Percentiles rank a stretch among this genome's conserved stretches.
Evolutionary conservation across 1,139 yeast genomes (phyloP).

Genomic region (Geotrichum restrictum): DNA sequence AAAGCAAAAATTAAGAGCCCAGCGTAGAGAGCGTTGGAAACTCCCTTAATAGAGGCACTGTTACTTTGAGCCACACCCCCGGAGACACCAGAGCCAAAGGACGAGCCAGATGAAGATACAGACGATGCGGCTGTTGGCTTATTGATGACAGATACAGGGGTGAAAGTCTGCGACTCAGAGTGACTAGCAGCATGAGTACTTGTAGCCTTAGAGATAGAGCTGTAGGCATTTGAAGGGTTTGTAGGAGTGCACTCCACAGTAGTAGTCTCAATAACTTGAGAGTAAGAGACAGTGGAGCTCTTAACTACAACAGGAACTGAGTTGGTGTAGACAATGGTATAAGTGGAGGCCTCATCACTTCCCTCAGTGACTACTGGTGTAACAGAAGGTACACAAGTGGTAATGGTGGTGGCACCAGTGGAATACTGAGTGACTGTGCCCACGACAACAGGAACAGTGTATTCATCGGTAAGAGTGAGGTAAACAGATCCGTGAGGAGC

Average conservation of each 20-base stretch:
- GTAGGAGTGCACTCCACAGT: background rate
- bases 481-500: slow-evolving; percentile 9
- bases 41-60: slow-evolving; percentile 3
- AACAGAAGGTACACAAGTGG: background rate
- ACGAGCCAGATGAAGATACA: background rate
- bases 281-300: slow-evolving; percentile 10
- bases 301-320: slow-evolving; percentile 12
- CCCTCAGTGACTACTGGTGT: background rate
- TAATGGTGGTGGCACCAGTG: background rate
- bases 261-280: slow-evolving; percentile 2
- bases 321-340: background rate
- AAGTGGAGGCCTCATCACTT: background rate
- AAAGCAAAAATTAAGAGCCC: slow-evolving; percentile 4
- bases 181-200: background rate
- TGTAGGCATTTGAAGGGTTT: slow-evolving; percentile 1
- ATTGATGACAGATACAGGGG: background rate
- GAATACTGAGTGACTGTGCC: slow-evolving; percentile 1
- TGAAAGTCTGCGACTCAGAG: background rate
- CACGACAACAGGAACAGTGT: slow-evolving; percentile 1
- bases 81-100: background rate
- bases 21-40: slow-evolving; percentile 2
- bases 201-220: background rate
- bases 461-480: slow-evolving; percentile 1
- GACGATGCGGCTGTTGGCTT: background rate
- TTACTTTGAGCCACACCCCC: slow-evolving; percentile 6